Percentiles rank a stretch among this genome's conserved stretches.
These are phyloP conservation scores for Galium porrigens DNA, from an alignment of 305 asterid genomes.

Conservation along the genomic window DNA sequence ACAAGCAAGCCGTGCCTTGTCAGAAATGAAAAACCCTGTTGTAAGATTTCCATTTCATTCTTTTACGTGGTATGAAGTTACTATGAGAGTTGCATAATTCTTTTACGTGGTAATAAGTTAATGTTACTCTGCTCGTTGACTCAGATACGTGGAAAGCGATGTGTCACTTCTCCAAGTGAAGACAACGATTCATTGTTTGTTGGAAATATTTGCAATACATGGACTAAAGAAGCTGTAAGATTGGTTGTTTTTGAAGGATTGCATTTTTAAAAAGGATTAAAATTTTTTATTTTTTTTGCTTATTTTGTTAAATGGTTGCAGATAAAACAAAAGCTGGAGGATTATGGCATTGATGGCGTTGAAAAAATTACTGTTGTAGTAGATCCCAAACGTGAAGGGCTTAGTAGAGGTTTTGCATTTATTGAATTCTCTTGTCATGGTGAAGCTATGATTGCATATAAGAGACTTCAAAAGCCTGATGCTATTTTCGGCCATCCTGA, in stretches of 20 bases:
- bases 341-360: conserved; percentile 42
- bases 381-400: conserved; percentile 49
- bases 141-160: conserved; percentile 55
- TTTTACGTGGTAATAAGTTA: neutral
- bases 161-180: conserved; percentile 50
- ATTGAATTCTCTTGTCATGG: conserved; percentile 44
- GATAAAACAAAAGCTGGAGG: conserved; percentile 35
- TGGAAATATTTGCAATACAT: conserved; percentile 55
- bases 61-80: neutral
- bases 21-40: conserved; percentile 61
- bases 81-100: neutral
- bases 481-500: conserved; percentile 47
- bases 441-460: conserved; percentile 48
- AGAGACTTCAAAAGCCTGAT: conserved; percentile 53
- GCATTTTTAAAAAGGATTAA: neutral
- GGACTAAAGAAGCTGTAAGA: conserved; percentile 67
- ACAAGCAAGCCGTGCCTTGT: conserved; percentile 40
- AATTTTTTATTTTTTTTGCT: neutral
- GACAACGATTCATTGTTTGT: conserved; percentile 47
- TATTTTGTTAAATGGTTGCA: conserved; percentile 6
- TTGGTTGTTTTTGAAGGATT: neutral
- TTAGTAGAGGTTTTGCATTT: conserved; percentile 56
- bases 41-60: conserved; percentile 25
- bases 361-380: conserved; percentile 41
- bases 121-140: neutral